These are phyloP conservation scores for Nepenthes alata DNA, from an alignment of 179 eudicot species.

Conservation along the genomic window DNA sequence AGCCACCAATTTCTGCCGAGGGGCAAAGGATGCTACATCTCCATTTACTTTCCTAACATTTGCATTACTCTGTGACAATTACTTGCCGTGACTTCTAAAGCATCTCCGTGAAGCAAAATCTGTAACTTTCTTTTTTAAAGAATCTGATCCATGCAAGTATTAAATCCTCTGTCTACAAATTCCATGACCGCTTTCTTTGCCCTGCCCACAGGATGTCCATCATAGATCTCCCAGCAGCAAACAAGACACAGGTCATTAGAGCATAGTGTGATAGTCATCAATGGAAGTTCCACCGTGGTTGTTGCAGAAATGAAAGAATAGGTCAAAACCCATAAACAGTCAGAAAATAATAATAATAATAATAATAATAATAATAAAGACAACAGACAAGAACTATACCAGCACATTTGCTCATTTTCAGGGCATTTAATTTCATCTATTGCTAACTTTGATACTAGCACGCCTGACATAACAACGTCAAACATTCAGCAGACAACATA, in stretches of 20 bases:
- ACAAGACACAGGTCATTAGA: conserved; percentile 59
- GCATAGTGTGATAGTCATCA: conserved; percentile 59
- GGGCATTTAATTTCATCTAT: conserved; percentile 20
- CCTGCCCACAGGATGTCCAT: conserved; percentile 33
- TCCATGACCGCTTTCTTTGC: conserved; percentile 23
- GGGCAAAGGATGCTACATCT: conserved; percentile 75
- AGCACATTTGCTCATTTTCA: conserved; percentile 50
- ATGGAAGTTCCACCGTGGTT: conserved; percentile 64
- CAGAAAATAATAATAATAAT: conserved; percentile 4
- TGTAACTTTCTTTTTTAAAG: background rate
- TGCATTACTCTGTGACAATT: conserved; percentile 12
- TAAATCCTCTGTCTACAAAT: conserved; percentile 19
- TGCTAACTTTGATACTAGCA: conserved; percentile 25
- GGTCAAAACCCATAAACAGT: background rate
- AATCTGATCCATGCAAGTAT: conserved; percentile 43
- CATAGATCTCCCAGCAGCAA: conserved; percentile 63
- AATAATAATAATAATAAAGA: background rate
- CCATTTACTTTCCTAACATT: conserved; percentile 41
- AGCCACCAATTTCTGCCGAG: conserved; percentile 48
- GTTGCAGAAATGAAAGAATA: conserved; percentile 31
- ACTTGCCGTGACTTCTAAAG: conserved; percentile 1
- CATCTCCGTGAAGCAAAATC: conserved; percentile 3
- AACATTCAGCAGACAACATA: background rate
- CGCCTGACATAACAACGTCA: conserved; percentile 25
- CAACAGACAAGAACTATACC: conserved; percentile 24